Evolutionary conservation across 768 basidiomycete species (phyloP).

Genomic region (Tulasnella sp.): DNA sequence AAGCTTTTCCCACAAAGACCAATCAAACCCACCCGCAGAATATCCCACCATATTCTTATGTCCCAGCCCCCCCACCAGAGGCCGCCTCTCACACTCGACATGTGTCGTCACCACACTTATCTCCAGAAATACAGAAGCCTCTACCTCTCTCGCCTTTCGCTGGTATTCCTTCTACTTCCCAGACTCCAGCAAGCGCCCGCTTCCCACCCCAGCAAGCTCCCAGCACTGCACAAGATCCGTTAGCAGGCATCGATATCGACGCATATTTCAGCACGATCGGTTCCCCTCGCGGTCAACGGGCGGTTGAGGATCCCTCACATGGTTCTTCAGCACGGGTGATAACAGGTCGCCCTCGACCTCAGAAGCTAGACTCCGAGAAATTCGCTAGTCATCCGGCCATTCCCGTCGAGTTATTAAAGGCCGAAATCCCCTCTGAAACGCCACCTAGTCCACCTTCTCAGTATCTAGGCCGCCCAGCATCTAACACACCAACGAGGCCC

Average conservation of each 20-base stretch:
- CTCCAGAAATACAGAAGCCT: background rate
- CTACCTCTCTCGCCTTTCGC: background rate
- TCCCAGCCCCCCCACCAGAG: conserved; percentile 5
- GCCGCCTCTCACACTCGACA: background rate
- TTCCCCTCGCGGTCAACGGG: conserved; percentile 3
- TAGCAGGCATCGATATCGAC: conserved; percentile 11
- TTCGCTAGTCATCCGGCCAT: background rate
- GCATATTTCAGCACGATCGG: conserved; percentile 10
- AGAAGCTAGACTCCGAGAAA: background rate
- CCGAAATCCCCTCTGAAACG: background rate
- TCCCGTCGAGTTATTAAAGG: background rate
- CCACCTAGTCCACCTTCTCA: background rate
- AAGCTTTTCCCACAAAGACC: background rate
- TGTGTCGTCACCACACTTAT: background rate
- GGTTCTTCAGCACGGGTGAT: background rate
- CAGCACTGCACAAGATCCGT: background rate
- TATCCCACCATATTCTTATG: background rate
- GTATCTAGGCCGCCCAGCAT: background rate
- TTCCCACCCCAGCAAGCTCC: conserved; percentile 4
- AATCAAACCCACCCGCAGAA: background rate
- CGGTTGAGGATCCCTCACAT: background rate
- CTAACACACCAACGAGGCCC: background rate
- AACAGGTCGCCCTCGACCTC: background rate
- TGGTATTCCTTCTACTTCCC: background rate
- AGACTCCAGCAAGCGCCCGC: conserved; percentile 4